Evolutionary conservation across 768 basidiomycete genomes (phyloP), one percentile per base, ranked within the genome.

Genomic region (Nidularia sp.): DNA sequence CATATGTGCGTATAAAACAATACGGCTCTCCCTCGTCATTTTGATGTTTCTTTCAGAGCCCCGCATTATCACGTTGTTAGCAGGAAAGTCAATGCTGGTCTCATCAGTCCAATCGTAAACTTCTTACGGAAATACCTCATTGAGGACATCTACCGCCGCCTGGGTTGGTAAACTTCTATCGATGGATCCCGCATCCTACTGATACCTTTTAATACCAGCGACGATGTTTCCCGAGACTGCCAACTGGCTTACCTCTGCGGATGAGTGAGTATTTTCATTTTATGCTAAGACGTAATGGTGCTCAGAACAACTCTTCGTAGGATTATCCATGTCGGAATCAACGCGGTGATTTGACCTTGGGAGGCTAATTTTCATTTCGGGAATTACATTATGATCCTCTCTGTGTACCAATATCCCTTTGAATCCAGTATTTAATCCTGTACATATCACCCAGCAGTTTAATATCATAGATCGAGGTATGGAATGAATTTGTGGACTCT

Each of bases 191-290:
- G 12, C 36, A 15, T 9, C 51, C 10, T 48, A 29, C 52, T 53
- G 10, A 62, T 4, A 7, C 50, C 34, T 4, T 35, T 48, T 13
- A 29, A 29, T 13, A 48, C 2, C 36, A 80, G 81, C 72, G 1
- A 77, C 75, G 0, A 81, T 84, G 75, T 84, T 85, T 68, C 84
- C 83, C 0, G 81, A 83, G 54, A 82, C 80, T 0, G 80, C 66
- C 1, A 81, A 79, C 53, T 84, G 82, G 82, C 54, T 76, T 5
- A 76, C 76, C 0, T 71, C 74, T n/a, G 76, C 76, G 1, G 83
- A 85, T 52, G 79, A 83, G 79, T 81, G 61, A 34, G 77, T 71
- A 15, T 18, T 22, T 25, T 32, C 47, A 1, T 22, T 22, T 22
- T 33, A 34, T 25, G 2, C 9, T 18, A 29, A 1, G 39, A 41